These are phyloP conservation scores for Hypoxylon rickii DNA, from an alignment of 495 filamentous ascomycete species.

Conservation along the genomic window DNA sequence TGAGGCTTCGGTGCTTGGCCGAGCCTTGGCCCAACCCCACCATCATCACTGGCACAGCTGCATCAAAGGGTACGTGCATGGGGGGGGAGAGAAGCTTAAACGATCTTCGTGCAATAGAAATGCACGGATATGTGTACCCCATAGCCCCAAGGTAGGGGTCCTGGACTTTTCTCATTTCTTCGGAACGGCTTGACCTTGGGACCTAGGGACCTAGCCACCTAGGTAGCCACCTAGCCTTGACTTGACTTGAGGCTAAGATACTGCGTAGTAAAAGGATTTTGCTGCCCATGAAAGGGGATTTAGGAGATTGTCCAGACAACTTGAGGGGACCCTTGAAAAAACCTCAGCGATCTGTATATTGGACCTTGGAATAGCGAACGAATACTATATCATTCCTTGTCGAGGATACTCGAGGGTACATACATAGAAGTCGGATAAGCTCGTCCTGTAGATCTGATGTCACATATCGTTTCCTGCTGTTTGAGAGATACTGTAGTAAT, in stretches of 20 bases:
- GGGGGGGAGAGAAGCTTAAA: constrained; percentile 22
- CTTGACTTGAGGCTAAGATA: constrained; percentile 1
- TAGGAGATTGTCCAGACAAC: not conserved
- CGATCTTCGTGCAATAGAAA: constrained; percentile 11
- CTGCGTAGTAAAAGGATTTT: constrained; percentile 10
- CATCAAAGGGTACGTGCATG: constrained; percentile 7
- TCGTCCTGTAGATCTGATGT: constrained; percentile 16
- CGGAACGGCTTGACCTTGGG: not conserved
- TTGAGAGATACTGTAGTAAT: not conserved
- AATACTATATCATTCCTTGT: too few relatives aligned
- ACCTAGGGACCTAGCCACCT: not conserved
- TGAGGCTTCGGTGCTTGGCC: constrained; percentile 30
- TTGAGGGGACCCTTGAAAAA: too few relatives aligned
- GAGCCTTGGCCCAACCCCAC: constrained; percentile 14
- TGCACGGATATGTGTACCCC: constrained; percentile 1
- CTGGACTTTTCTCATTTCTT: constrained; percentile 2
- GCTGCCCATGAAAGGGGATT: not conserved
- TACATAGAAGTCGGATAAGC: not conserved
- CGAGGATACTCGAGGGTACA: not conserved
- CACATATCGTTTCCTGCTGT: constrained; percentile 2
- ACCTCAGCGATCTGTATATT: too few relatives aligned
- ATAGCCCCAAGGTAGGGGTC: not conserved
- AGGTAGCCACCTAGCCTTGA: not conserved
- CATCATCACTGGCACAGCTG: constrained; percentile 7
- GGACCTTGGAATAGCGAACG: too few relatives aligned